These are phyloP conservation scores for Cichorium intybus DNA, from an alignment of 140 eudicot genomes.

Conservation along the genomic window DNA sequence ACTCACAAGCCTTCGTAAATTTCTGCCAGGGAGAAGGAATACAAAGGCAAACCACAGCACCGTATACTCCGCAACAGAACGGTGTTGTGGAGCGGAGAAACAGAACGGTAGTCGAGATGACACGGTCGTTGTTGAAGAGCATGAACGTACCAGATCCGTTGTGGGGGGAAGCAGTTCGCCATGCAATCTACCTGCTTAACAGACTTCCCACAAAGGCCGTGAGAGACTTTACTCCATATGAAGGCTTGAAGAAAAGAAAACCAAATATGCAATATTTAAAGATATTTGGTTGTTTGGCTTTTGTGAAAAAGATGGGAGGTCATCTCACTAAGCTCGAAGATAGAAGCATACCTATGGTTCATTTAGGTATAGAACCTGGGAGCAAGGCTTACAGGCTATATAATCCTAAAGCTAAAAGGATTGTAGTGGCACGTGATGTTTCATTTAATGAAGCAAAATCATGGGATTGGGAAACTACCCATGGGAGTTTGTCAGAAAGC, in stretches of 20 bases:
- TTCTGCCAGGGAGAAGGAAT: neutral
- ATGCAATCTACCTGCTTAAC: neutral
- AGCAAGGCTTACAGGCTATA: neutral
- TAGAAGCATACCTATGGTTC: neutral
- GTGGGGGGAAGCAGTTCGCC: neutral
- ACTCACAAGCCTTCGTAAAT: neutral
- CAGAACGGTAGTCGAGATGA: neutral
- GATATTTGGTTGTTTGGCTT: no score
- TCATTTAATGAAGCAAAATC: neutral
- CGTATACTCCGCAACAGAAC: neutral
- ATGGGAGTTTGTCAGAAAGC: no score
- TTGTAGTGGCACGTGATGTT: no score
- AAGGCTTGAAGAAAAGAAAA: neutral
- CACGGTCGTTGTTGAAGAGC: neutral
- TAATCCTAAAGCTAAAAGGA: neutral
- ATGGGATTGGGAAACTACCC: neutral
- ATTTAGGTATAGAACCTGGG: neutral
- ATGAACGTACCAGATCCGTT: neutral
- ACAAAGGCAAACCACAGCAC: neutral
- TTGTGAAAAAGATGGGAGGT: no score
- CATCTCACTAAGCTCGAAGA: no score
- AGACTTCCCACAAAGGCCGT: neutral
- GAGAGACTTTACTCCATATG: neutral
- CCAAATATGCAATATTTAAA: neutral
- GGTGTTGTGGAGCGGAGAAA: conserved; percentile 6